phyloP scores from a whole-genome alignment of 352 stramenopile species.

The Aphanomyces cochlioides region DNA sequence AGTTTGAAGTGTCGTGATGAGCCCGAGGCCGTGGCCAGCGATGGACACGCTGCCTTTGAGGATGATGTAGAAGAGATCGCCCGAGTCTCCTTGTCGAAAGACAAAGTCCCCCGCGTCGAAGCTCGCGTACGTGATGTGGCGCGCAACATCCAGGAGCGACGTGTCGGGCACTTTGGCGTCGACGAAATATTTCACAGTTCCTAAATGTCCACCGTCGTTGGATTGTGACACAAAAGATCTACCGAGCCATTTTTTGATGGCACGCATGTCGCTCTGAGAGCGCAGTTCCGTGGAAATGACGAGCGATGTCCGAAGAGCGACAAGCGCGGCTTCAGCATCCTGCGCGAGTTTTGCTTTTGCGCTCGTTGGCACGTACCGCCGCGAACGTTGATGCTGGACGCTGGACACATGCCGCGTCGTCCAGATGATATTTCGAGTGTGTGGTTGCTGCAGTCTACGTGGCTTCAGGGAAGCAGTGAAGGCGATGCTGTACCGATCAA shows the following conservation, averaged over 20 bases:
- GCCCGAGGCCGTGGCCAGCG: slow-evolving; percentile 59
- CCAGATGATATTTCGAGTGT: slow-evolving; percentile 50
- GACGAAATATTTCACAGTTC: slow-evolving; percentile 56
- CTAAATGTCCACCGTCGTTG: not conserved
- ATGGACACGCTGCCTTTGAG: slow-evolving; percentile 60
- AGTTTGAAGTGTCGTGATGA: slow-evolving; percentile 62
- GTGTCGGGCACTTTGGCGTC: slow-evolving; percentile 50
- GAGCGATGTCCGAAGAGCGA: slow-evolving; percentile 39
- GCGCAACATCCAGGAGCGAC: slow-evolving; percentile 52
- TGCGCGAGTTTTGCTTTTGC: not conserved
- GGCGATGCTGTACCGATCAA: slow-evolving; percentile 11
- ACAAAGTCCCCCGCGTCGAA: slow-evolving; percentile 53
- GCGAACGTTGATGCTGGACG: slow-evolving; percentile 38
- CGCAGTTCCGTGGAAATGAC: slow-evolving; percentile 41
- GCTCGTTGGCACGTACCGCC: slow-evolving; percentile 28
- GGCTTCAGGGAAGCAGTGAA: slow-evolving; percentile 25
- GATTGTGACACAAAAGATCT: not conserved
- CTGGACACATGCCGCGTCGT: slow-evolving; percentile 28
- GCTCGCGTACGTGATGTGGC: slow-evolving; percentile 42
- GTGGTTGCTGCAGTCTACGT: slow-evolving; percentile 45
- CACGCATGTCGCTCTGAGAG: slow-evolving; percentile 41
- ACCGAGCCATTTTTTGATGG: slow-evolving; percentile 62
- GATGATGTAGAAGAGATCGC: slow-evolving; percentile 69
- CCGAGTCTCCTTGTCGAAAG: slow-evolving; percentile 65
- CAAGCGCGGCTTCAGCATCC: not conserved